Evolutionary conservation across 352 stramenopile species (phyloP), one percentile per base, ranked within the genome.

Genomic region (Phytophthora fragariaefolia): DNA sequence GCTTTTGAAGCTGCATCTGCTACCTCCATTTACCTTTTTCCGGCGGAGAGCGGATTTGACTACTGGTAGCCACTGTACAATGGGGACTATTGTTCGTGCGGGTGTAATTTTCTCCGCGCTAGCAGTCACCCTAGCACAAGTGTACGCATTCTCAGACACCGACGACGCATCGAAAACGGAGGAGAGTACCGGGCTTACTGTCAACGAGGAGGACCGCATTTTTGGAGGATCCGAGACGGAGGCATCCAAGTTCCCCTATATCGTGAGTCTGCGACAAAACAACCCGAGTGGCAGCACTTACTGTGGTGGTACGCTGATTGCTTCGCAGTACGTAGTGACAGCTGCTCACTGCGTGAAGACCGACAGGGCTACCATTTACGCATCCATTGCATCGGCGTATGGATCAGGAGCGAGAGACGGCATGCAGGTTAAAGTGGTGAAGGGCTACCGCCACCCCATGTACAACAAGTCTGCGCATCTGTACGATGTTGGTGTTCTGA

Each of bases 311-410:
- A 69, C 80, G 26, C 79, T 93, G 1, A 78, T 93, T 48, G 69
- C 83, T 7, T 64, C 77, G 43, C 70, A 82, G 64, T 91, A 91
- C 49, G 76, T 93, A 8, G 61, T 91, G 34, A 93, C 83, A 34
- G 85, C 85, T n/a, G 85, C 71, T 8, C 85, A 93, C 58, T 93
- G 85, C 66, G 79, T 89, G 43, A 82, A 83, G 64, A 74, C 64
- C 36, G 67, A 77, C 42, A 49, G 71, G 24, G 12, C 55, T 28
- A 55, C 66, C 6, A 76, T 86, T 32, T 88, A 81, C 66, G 82
- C 73, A 51, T 89, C 79, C 15, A 73, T 91, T 40, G 79, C 77
- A 22, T 88, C 80, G 8, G 69, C 69, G 38, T 87, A 73, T 57
- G 59, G 63, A 6, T 83, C 52, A 4, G 82, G 80, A 58, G 63